Evolutionary conservation across 2,329 filamentous ascomycete genomes (phyloP).

Genomic region (Fusarium sp.): DNA sequence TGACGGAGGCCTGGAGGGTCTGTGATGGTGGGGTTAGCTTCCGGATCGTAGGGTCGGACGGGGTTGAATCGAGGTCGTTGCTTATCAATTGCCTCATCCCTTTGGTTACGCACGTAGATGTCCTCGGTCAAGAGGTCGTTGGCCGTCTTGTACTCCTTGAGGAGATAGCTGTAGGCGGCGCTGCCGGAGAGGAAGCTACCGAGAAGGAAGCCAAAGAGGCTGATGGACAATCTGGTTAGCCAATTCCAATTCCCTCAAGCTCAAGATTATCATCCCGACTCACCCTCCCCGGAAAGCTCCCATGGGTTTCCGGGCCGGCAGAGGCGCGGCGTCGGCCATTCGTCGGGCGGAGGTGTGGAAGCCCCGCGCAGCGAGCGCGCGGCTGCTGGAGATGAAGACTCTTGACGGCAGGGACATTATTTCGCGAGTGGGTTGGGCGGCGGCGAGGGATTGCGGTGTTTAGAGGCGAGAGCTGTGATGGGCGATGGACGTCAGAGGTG

Average conservation of each 20-base stretch:
- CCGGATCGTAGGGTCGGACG: neutral
- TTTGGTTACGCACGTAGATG: constrained; percentile 78
- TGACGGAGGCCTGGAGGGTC: constrained; percentile 87
- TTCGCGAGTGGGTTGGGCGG: constrained; percentile 9
- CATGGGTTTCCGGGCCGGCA: constrained; percentile 65
- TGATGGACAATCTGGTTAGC: constrained; percentile 49
- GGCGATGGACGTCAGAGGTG: constrained; percentile 35
- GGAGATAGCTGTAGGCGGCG: constrained; percentile 88
- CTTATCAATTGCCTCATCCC: constrained; percentile 11
- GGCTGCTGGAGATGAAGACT: constrained; percentile 54
- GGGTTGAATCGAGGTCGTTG: neutral
- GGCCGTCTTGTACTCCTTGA: constrained; percentile 91
- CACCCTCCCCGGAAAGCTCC: constrained; percentile 69
- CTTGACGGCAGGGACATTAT: constrained; percentile 56
- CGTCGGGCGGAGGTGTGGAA: constrained; percentile 62
- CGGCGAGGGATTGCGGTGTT: constrained; percentile 28
- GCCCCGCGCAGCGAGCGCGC: constrained; percentile 49
- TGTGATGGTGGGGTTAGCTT: constrained; percentile 48
- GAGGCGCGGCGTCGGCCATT: constrained; percentile 54
- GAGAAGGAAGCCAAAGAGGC: constrained; percentile 89
- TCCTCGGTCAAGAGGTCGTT: constrained; percentile 95
- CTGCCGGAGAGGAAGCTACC: constrained; percentile 80
- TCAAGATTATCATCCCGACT: constrained; percentile 41
- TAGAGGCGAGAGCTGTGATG: constrained; percentile 18
- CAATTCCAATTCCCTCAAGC: neutral